phyloP scores from a whole-genome alignment of 148 eudicot species.

The Amaranthus palmeri region DNA sequence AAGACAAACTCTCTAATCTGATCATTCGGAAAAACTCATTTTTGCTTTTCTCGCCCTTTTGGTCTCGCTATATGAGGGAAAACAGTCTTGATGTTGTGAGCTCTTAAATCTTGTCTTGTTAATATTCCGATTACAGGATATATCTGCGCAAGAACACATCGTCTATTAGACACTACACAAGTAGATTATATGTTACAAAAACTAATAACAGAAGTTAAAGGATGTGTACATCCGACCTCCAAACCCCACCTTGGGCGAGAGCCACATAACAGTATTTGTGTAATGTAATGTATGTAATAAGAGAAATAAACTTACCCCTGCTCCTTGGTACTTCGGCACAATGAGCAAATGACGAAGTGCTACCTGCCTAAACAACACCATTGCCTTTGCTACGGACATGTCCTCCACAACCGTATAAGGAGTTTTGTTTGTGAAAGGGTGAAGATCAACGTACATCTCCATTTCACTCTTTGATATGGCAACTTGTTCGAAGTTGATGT shows the following conservation, averaged over 20 bases:
- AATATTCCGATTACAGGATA: constrained; percentile 77
- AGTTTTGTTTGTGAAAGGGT: constrained; percentile 69
- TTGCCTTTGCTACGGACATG: constrained; percentile 82
- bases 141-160: constrained; percentile 35
- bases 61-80: constrained; percentile 63
- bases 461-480: constrained; percentile 58
- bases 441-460: constrained; percentile 72
- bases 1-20: not conserved
- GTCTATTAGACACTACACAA: constrained; percentile 25
- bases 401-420: constrained; percentile 77
- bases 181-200: too few species aligned
- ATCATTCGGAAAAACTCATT: constrained; percentile 24
- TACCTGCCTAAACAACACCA: constrained; percentile 78
- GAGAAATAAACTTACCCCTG: constrained; percentile 48
- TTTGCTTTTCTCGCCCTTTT: constrained; percentile 47
- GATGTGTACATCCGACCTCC: too few species aligned
- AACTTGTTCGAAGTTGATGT: constrained; percentile 44
- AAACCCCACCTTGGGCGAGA: too few species aligned
- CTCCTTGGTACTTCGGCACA: constrained; percentile 65
- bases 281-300: not conserved
- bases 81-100: constrained; percentile 61
- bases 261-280: too few species aligned
- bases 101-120: constrained; percentile 89
- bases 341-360: constrained; percentile 80
- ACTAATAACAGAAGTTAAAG: too few species aligned